Evolutionary conservation across 495 filamentous ascomycete genomes (phyloP), one percentile per base, ranked within the genome.

Genomic region (Sphaerosporella brunnea): DNA sequence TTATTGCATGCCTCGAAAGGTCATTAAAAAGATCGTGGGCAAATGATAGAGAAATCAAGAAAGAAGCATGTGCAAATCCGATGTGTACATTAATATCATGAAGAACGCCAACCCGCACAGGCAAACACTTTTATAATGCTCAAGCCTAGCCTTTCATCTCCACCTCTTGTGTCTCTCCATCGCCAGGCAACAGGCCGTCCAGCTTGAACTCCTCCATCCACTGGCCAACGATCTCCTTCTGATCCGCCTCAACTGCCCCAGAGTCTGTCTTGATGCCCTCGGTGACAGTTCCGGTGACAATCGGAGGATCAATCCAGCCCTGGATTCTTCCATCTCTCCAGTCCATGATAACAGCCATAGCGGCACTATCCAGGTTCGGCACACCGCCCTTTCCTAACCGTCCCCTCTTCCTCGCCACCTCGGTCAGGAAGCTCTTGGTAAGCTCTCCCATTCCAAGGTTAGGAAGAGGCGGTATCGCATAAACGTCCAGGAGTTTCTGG

Each of bases 171-270:
- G 23, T 48, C 19, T 48, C 63, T 10, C 70, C 62, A 54, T 69
- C 64, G 62, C 82, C 75, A 1, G 80, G 83, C 80, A 82, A 93
- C n/a, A 97, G 62, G 0, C 86, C 90, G 56, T 95, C 90, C 26
- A 97, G 70, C 68, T 87, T 86, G 64, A 97, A 96, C 66, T 96
- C 92, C 62, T 79, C 74, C 2, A 87, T 84, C 92, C 90, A 95
- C 63, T 90, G 78, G 16, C 77, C 81, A 15, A 96, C 90, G 53
- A 97, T 80, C 64, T 80, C 73, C 64, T 85, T 85, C 59, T 78
- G 78, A 58, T 88, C 84, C n/a, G 67, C 64, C 43, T 68, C 65
- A 3, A 54, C 53, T 3, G 56, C 55, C 1, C 49, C 60, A 23
- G 38, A 42, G 10, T 40, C 47, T 4, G 39, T 23, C 35, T 48